Conservation (phyloP, 2,329 filamentous ascomycete genomes). For the Pseudocercospora macadamiae region DNA sequence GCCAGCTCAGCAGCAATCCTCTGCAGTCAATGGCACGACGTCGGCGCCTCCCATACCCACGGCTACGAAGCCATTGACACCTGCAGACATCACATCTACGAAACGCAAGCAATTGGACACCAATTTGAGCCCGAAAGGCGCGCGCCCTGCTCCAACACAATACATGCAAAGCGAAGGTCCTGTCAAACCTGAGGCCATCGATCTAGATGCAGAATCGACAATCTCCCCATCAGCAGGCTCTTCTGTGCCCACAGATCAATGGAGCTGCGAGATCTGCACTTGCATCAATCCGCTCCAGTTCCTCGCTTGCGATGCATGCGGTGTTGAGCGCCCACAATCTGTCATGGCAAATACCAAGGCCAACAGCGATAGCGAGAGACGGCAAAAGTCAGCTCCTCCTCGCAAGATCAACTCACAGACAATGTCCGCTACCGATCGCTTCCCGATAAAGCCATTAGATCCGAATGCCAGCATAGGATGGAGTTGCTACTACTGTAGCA, state of each 20-base stretch:
- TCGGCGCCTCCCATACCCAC: neutral
- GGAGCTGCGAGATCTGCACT: slow-evolving; percentile 65
- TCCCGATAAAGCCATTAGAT: slow-evolving; percentile 30
- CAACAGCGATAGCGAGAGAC: slow-evolving; percentile 3
- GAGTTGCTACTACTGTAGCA: slow-evolving; percentile 61
- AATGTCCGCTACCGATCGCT: slow-evolving; percentile 12
- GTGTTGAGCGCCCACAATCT: slow-evolving; percentile 55
- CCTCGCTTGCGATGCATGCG: slow-evolving; percentile 64
- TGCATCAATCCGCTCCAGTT: slow-evolving; percentile 63
- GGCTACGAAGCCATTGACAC: neutral
- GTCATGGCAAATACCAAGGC: slow-evolving; percentile 34
- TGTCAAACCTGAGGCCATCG: neutral
- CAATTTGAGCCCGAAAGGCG: neutral
- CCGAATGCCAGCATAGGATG: slow-evolving; percentile 58
- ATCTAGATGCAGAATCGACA: slow-evolving; percentile 6
- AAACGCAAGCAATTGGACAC: slow-evolving; percentile 2
- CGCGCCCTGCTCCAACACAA: neutral
- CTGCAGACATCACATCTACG: slow-evolving; percentile 3
- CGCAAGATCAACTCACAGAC: slow-evolving; percentile 1
- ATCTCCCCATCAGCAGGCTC: slow-evolving; percentile 10
- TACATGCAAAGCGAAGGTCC: neutral
- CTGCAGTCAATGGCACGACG: neutral
- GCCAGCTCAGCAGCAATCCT: slow-evolving; percentile 4
- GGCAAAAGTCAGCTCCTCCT: slow-evolving; percentile 26
- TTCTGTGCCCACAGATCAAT: slow-evolving; percentile 44